phyloP scores from a whole-genome alignment of 1,284 basidiomycete species.

The Lentinula novae-zelandiae region DNA sequence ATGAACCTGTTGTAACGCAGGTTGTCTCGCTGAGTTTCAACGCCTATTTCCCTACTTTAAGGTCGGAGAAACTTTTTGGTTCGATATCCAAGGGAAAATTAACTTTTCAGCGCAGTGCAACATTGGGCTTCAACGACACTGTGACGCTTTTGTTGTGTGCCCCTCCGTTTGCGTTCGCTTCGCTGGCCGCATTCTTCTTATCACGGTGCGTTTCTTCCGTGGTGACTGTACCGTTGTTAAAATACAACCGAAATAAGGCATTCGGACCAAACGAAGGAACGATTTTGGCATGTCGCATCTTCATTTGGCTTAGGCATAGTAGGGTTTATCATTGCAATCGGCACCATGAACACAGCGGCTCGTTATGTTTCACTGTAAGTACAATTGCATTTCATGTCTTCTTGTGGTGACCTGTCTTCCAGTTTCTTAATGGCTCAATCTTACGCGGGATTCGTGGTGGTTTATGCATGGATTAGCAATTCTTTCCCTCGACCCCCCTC shows the following conservation, averaged over 20 bases:
- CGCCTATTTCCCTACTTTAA: constrained; percentile 65
- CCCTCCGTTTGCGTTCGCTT: constrained; percentile 76
- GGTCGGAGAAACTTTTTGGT: not conserved
- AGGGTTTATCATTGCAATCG: constrained; percentile 72
- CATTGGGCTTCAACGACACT: constrained; percentile 65
- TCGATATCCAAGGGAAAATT: not conserved
- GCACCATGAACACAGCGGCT: constrained; percentile 63
- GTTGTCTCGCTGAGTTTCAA: constrained; percentile 70
- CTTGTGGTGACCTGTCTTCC: not conserved
- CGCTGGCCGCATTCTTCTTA: constrained; percentile 46
- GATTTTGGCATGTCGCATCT: constrained; percentile 60
- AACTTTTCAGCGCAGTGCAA: constrained; percentile 40
- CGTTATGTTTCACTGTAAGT: constrained; percentile 67
- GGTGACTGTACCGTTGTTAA: not conserved
- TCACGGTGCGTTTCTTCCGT: constrained; percentile 37
- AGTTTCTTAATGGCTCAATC: constrained; percentile 74
- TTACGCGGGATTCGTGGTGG: constrained; percentile 63
- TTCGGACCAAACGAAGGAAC: constrained; percentile 59
- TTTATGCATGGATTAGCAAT: constrained; percentile 66
- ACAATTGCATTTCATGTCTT: not conserved
- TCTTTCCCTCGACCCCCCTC: constrained; percentile 64
- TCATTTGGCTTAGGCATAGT: constrained; percentile 56
- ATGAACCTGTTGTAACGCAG: not conserved
- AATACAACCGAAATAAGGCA: constrained; percentile 33
- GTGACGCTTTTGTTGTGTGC: constrained; percentile 72